A percentile compares a stretch with the other conserved stretches of the same genome.
Conservation (phyloP, 805 yeast species). For the Tetrapisispora pingtungensis region DNA sequence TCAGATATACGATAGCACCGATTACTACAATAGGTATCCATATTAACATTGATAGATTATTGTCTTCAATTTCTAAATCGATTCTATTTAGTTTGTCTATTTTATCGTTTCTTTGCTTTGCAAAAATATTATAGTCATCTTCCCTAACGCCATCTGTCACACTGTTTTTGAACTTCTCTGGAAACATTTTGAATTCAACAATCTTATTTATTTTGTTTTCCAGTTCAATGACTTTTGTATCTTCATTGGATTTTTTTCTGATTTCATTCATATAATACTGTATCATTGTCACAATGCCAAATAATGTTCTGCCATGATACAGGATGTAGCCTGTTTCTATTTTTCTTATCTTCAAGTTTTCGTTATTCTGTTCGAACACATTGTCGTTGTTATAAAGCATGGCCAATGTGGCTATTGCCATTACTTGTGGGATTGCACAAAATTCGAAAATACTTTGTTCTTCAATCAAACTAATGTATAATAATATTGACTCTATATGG, state of each 20-base stretch:
- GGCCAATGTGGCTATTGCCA: conserved; percentile 95
- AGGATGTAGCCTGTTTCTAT: conserved; percentile 77
- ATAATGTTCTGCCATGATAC: conserved; percentile 59
- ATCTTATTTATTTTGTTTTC: conserved; percentile 75
- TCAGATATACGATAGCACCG: not conserved
- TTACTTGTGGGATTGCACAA: conserved; percentile 97
- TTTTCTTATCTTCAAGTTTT: conserved; percentile 65
- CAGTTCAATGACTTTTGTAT: conserved; percentile 42
- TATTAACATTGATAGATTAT: not conserved
- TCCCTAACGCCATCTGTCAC: conserved; percentile 36
- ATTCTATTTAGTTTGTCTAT: conserved; percentile 28
- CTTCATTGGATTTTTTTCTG: conserved; percentile 54
- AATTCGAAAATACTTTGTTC: conserved; percentile 82
- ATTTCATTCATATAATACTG: conserved; percentile 61
- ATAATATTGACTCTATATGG: conserved; percentile 69
- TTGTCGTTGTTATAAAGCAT: conserved; percentile 70
- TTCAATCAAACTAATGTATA: conserved; percentile 61
- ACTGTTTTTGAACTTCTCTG: conserved; percentile 29
- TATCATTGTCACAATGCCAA: conserved; percentile 70
- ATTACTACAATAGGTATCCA: not conserved
- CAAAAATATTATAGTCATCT: conserved; percentile 31
- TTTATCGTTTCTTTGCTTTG: conserved; percentile 32
- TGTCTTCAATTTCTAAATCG: conserved; percentile 1
- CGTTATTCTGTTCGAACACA: conserved; percentile 52
- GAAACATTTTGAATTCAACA: conserved; percentile 1